These are phyloP conservation scores for Fusarium irregulare DNA, from an alignment of 2,329 filamentous ascomycete genomes.

Conservation along the genomic window DNA sequence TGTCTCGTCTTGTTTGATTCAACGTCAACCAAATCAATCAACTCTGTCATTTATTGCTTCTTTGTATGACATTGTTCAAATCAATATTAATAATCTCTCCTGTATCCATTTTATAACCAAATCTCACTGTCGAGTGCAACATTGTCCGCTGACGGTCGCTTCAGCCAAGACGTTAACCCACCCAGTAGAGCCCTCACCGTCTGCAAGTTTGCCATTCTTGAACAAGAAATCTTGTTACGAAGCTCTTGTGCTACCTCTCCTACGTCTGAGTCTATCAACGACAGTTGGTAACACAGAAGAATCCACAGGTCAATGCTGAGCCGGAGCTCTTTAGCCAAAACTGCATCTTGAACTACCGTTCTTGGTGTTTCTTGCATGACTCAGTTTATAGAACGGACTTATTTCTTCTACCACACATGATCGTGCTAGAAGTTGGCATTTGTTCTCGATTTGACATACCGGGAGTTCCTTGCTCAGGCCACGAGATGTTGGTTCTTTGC, in stretches of 20 bases:
- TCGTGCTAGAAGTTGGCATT: slow-evolving; percentile 1
- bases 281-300: background rate
- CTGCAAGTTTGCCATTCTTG: slow-evolving; percentile 1
- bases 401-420: background rate
- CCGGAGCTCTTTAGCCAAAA: background rate
- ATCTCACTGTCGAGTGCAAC: background rate
- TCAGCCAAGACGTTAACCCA: background rate
- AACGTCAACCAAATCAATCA: background rate
- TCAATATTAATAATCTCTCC: background rate
- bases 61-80: background rate
- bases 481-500: slow-evolving; percentile 1
- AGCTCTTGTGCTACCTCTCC: slow-evolving; percentile 1
- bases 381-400: background rate
- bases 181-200: background rate
- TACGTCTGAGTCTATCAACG: background rate
- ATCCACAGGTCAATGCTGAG: slow-evolving; percentile 5
- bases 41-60: no score
- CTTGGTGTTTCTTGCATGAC: slow-evolving; percentile 1
- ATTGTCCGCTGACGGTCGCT: background rate
- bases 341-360: background rate
- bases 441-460: slow-evolving; percentile 12
- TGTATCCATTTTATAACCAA: background rate
- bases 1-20: background rate
- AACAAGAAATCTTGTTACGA: background rate
- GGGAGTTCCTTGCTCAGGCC: slow-evolving; percentile 21